Conservation (phyloP, 148 eudicot genomes). For the Vaccinium corymbosum region DNA sequence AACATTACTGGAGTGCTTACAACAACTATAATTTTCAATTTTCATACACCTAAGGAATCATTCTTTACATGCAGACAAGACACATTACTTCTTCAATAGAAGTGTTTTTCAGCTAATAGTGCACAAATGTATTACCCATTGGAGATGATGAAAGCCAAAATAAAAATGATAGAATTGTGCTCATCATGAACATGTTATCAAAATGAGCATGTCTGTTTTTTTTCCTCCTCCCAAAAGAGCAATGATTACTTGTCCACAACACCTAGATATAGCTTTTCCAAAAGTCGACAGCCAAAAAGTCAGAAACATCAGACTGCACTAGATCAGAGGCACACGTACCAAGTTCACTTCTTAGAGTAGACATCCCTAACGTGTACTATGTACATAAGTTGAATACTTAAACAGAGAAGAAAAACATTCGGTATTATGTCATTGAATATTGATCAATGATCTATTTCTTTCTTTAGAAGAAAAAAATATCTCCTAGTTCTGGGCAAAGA, state of each 20-base stretch:
- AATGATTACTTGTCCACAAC: neutral
- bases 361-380: neutral
- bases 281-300: neutral
- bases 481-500: neutral
- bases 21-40: neutral
- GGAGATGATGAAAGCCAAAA: neutral
- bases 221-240: neutral
- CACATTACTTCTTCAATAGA: neutral
- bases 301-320: slow-evolving; percentile 3
- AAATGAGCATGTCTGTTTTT: neutral
- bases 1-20: neutral
- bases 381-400: neutral
- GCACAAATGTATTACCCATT: neutral
- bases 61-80: neutral
- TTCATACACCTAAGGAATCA: neutral
- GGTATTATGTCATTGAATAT: neutral
- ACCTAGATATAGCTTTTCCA: neutral
- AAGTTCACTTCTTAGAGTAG: neutral
- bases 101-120: neutral
- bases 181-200: neutral
- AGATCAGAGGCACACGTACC: neutral
- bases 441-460: neutral
- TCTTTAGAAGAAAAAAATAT: neutral
- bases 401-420: neutral
- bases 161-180: neutral